A percentile compares a stretch with the other conserved stretches of the same genome.
Evolutionary conservation across 345 rosid genomes (phyloP).

Genomic region (Moringa oleifera): DNA sequence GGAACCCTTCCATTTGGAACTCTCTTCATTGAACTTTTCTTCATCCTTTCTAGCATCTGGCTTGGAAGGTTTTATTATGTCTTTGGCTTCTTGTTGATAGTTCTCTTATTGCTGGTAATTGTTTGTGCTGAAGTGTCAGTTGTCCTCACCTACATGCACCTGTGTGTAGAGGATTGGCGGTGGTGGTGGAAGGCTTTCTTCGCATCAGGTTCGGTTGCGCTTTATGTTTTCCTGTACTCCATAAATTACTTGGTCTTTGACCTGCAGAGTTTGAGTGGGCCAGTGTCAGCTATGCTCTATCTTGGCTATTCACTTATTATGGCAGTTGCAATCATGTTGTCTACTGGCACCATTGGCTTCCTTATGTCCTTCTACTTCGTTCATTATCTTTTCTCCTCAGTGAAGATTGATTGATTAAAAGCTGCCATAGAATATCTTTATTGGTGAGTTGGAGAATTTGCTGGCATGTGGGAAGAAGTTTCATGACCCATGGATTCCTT

Average conservation of each 20-base stretch:
- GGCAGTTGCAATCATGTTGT: constrained; percentile 75
- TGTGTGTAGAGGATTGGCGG: constrained; percentile 82
- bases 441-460: constrained; percentile 8
- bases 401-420: constrained; percentile 70
- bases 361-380: constrained; percentile 72
- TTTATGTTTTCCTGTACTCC: constrained; percentile 72
- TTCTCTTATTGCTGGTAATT: constrained; percentile 51
- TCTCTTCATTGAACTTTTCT: constrained; percentile 71
- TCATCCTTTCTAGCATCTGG: constrained; percentile 86
- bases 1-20: constrained; percentile 86
- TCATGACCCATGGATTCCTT: constrained; percentile 1
- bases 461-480: constrained; percentile 11
- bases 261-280: constrained; percentile 77
- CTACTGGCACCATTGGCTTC: constrained; percentile 80
- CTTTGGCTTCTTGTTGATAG: constrained; percentile 70
- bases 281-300: constrained; percentile 67
- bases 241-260: constrained; percentile 77
- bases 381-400: constrained; percentile 79
- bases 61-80: constrained; percentile 78
- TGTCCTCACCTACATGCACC: constrained; percentile 82
- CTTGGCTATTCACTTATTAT: constrained; percentile 70
- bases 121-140: constrained; percentile 82
- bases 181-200: constrained; percentile 96
- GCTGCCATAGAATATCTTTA: constrained; percentile 1
- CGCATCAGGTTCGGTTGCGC: constrained; percentile 77